Base-by-base conservation (phyloP, 495 filamentous ascomycete species). In the Penicillium canariense region DNA sequence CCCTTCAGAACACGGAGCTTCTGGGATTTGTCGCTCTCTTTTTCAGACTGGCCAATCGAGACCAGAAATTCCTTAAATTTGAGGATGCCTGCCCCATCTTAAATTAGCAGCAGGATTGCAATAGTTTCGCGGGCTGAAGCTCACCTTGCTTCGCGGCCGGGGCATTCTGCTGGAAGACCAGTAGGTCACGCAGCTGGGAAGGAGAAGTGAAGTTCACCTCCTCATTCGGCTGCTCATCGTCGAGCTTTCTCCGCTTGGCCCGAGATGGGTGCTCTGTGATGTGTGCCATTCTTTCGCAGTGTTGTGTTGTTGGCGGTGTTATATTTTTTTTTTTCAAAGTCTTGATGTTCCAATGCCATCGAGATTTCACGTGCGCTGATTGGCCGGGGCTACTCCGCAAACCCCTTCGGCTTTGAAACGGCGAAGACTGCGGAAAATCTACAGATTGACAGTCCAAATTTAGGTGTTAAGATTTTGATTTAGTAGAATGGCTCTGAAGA, bases 51-150 rank as follows among this genome's bases (percentile, higher is more conserved):
- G 8, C 78, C 67, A 31, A 92, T 85, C 20, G 77, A 78, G 42
- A 85, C 78, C 18, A 96, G 78, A 50, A 93, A 88, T 14, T 77
- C 71, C 62, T 92, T 94, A 71, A 96, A 88, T 23, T 81, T 85
- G 52, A 84, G 80, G 1, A 96, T 77, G 15, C 83, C 90, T 94
- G 42, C 9, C 4, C 6, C 8, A 2, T 42, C 17, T 6, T 28
- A 28, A 10, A 20, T 52, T 23, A 52, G 17, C 22, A 23, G 20
- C 1, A 9, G 18, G 10, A 10, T 12, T 43, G 5, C 26, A 14
- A 34, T 15, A 11, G 36, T 25, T 53, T 48, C 46, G 35, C 32
- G 30, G 25, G 27, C n/a, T 17, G 15, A 23, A 28, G 66, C 78
- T 55, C 71, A 90, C 88, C 85, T 77, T 87, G 83, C 61, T 83